Conservation (phyloP, 2,329 filamentous ascomycete genomes). For the Penicillium aurantiogriseum region DNA sequence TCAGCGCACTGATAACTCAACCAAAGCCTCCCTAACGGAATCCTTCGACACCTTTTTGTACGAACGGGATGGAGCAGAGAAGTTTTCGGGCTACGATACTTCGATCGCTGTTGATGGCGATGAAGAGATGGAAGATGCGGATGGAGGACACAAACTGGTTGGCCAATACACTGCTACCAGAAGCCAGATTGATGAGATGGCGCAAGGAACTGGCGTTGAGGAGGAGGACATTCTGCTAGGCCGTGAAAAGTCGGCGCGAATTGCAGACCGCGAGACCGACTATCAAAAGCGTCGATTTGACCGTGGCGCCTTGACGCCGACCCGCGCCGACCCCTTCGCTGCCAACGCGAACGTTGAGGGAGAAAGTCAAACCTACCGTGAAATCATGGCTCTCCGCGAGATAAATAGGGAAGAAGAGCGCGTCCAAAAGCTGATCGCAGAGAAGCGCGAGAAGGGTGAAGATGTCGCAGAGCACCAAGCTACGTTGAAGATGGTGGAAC, state of each 20-base stretch:
- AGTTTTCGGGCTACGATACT: conserved; percentile 86
- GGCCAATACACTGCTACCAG: conserved; percentile 94
- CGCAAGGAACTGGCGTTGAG: conserved; percentile 78
- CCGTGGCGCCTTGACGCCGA: conserved; percentile 74
- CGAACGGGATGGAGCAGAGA: conserved; percentile 72
- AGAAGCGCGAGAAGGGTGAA: conserved; percentile 64
- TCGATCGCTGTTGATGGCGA: conserved; percentile 78
- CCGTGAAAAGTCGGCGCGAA: conserved; percentile 84
- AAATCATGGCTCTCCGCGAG: conserved; percentile 87
- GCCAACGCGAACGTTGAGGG: conserved; percentile 66
- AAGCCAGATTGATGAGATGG: conserved; percentile 91
- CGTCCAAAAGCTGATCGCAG: conserved; percentile 74
- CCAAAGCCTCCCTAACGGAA: conserved; percentile 88
- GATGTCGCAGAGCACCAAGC: conserved; percentile 67
- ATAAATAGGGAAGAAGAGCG: conserved; percentile 91
- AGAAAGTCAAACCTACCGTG: conserved; percentile 79
- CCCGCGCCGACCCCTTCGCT: conserved; percentile 80
- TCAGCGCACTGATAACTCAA: conserved; percentile 79
- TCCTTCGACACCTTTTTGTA: conserved; percentile 83
- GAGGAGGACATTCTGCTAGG: conserved; percentile 87
- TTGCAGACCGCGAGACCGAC: conserved; percentile 89
- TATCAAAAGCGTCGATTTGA: conserved; percentile 96
- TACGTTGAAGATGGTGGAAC: conserved; percentile 65
- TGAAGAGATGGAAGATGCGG: conserved; percentile 73
- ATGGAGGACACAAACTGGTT: conserved; percentile 74